phyloP scores from a whole-genome alignment of 139 green algal species.

The Coccomyxa sp. region DNA sequence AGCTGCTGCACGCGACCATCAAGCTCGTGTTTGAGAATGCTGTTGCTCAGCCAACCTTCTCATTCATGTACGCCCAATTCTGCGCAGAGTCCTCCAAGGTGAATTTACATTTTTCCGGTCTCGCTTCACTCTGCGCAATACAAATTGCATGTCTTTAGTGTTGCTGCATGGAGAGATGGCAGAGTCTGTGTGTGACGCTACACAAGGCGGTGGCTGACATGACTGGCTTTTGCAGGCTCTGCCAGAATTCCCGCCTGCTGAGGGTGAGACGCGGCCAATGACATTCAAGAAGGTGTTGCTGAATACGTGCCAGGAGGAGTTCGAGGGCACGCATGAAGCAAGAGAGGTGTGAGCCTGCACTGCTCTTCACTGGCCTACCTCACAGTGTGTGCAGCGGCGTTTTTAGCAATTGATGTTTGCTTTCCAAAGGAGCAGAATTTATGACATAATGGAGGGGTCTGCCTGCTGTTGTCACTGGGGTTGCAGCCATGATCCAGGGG shows the following conservation, averaged over 20 bases:
- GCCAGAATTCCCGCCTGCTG: constrained; percentile 58
- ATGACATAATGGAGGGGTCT: background rate
- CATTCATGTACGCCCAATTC: constrained; percentile 81
- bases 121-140: too few species aligned
- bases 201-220: background rate
- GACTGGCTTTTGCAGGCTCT: constrained; percentile 30
- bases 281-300: constrained; percentile 92
- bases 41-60: constrained; percentile 96
- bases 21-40: constrained; percentile 96
- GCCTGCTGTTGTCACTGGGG: background rate
- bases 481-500: background rate
- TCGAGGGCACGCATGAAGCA: constrained; percentile 72
- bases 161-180: too few species aligned
- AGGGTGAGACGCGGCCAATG: constrained; percentile 66
- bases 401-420: background rate
- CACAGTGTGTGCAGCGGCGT: too few species aligned
- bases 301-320: constrained; percentile 99
- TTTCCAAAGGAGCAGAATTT: background rate
- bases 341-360: constrained; percentile 36
- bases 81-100: constrained; percentile 39
- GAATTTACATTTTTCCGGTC: background rate
- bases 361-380: background rate
- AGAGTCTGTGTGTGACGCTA: too few species aligned
- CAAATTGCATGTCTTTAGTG: too few species aligned
- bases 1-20: constrained; percentile 73